phyloP scores from a whole-genome alignment of 352 stramenopile species.

The Phytophthora syringae region DNA sequence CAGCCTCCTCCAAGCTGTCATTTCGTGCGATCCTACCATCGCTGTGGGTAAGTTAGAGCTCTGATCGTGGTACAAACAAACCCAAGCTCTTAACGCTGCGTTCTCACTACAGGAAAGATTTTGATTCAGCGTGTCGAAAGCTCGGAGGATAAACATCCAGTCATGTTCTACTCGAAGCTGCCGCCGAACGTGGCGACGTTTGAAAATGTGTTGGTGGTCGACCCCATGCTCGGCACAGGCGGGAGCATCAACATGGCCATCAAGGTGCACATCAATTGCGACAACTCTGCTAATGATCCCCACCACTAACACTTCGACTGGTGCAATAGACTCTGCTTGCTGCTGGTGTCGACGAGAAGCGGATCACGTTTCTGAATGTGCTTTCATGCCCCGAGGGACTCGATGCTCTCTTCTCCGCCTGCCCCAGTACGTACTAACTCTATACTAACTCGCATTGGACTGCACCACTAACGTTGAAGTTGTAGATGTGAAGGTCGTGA shows the following conservation, averaged over 20 bases:
- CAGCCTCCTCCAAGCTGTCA: slow-evolving; percentile 88
- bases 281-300: not conserved
- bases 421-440: slow-evolving; percentile 51
- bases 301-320: not conserved
- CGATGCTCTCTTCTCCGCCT: slow-evolving; percentile 60
- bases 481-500: slow-evolving; percentile 79
- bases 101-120: slow-evolving; percentile 86
- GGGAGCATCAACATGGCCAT: slow-evolving; percentile 93
- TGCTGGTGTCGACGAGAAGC: slow-evolving; percentile 80
- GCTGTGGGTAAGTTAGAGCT: slow-evolving; percentile 55
- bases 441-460: not conserved
- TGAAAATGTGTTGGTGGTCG: slow-evolving; percentile 92
- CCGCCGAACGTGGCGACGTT: slow-evolving; percentile 74
- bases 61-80: too few relatives aligned
- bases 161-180: slow-evolving; percentile 96
- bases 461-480: not conserved
- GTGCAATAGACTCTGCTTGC: slow-evolving; percentile 67
- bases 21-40: slow-evolving; percentile 79
- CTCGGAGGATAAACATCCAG: slow-evolving; percentile 77
- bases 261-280: slow-evolving; percentile 45
- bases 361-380: slow-evolving; percentile 96
- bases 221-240: slow-evolving; percentile 96
- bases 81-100: not conserved
- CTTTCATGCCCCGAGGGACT: slow-evolving; percentile 93
- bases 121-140: slow-evolving; percentile 96